These are phyloP conservation scores for Pestalotiopsis sp. DNA, from an alignment of 2,329 filamentous ascomycete species.

Conservation along the genomic window DNA sequence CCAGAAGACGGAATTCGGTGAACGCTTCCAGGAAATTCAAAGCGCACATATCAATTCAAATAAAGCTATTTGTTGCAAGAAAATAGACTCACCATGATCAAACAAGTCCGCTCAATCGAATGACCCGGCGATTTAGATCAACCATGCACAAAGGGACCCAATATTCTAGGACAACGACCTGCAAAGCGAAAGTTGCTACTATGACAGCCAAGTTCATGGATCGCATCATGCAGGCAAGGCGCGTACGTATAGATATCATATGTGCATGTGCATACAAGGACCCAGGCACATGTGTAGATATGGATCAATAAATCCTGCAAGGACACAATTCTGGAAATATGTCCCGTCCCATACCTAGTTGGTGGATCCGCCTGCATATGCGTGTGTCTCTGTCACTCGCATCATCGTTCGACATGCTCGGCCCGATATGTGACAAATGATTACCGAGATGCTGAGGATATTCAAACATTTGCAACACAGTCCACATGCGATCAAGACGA, in stretches of 20 bases:
- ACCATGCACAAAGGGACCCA: no score
- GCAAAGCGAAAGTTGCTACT: background rate
- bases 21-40: no score
- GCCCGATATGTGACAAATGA: background rate
- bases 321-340: background rate
- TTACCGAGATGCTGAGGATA: background rate
- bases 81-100: no score
- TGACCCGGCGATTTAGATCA: no score
- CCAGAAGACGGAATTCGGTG: no score
- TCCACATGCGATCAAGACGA: no score
- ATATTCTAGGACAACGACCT: background rate
- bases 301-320: background rate
- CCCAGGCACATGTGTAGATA: no score
- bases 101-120: no score
- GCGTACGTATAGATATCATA: background rate
- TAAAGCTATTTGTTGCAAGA: no score
- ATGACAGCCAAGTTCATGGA: background rate
- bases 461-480: background rate
- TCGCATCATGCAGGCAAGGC: background rate
- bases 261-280: background rate
- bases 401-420: background rate
- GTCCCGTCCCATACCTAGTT: background rate
- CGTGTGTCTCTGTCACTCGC: background rate
- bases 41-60: no score
- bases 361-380: background rate